These are phyloP conservation scores for Diaporthe sp. DNA, from an alignment of 2,329 filamentous ascomycete genomes.

Conservation along the genomic window DNA sequence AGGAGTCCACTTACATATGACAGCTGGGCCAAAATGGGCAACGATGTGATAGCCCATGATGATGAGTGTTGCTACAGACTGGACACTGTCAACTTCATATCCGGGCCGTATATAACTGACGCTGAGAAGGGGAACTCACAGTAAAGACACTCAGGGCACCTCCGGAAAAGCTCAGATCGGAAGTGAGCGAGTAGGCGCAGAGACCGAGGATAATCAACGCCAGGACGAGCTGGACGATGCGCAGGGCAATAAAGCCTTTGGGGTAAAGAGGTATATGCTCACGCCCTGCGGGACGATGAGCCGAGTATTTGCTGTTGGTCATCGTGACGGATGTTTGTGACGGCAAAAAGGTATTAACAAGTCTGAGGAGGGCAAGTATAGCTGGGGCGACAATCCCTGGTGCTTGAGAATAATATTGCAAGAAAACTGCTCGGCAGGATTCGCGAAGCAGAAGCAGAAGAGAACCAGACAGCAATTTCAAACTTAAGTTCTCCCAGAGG, in stretches of 20 bases:
- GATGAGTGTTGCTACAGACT: slow-evolving; percentile 61
- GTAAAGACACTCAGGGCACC: slow-evolving; percentile 55
- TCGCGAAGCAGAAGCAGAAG: background rate
- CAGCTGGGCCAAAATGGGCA: slow-evolving; percentile 52
- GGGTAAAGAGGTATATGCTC: slow-evolving; percentile 64
- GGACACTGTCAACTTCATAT: background rate
- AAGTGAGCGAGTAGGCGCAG: slow-evolving; percentile 57
- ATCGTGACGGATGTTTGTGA: background rate
- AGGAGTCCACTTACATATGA: background rate
- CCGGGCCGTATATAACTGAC: slow-evolving; percentile 38
- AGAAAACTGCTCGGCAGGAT: background rate
- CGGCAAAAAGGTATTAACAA: background rate
- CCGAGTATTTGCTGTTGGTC: slow-evolving; percentile 46
- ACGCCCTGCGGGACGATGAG: slow-evolving; percentile 52
- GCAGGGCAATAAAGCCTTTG: slow-evolving; percentile 58
- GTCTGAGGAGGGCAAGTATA: background rate
- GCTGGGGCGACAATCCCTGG: background rate
- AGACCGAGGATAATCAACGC: slow-evolving; percentile 62
- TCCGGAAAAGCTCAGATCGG: slow-evolving; percentile 53
- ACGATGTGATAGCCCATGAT: slow-evolving; percentile 62
- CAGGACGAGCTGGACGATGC: slow-evolving; percentile 62
- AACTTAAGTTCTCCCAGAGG: background rate
- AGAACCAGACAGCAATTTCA: background rate
- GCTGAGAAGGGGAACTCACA: slow-evolving; percentile 50
- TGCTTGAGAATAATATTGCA: background rate